phyloP scores from a whole-genome alignment of 2,329 filamentous ascomycete species.

The Scorias spongiosa region DNA sequence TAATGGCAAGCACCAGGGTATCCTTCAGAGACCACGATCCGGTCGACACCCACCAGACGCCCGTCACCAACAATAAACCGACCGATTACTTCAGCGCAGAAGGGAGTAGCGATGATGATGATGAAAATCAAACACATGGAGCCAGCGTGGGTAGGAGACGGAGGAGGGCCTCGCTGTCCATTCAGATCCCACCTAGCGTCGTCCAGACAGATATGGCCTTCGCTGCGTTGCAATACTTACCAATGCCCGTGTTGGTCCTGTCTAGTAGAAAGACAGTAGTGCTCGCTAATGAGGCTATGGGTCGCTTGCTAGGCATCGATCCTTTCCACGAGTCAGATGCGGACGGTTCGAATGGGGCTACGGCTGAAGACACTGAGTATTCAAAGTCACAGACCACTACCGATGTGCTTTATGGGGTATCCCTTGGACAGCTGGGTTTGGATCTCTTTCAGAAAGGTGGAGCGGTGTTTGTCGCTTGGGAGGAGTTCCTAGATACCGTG shows the following conservation, averaged over 20 bases:
- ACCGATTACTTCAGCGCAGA: constrained; percentile 17
- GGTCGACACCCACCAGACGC: neutral
- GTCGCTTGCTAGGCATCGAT: constrained; percentile 48
- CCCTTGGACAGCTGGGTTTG: constrained; percentile 54
- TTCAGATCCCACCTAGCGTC: constrained; percentile 16
- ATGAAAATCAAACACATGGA: constrained; percentile 5
- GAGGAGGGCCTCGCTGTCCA: constrained; percentile 15
- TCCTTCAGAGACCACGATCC: neutral
- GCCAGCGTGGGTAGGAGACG: constrained; percentile 7
- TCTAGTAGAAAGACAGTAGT: constrained; percentile 54
- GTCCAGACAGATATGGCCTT: constrained; percentile 35
- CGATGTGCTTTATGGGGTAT: constrained; percentile 49
- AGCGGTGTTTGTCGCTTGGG: constrained; percentile 36
- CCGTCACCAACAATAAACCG: neutral
- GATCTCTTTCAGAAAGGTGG: constrained; percentile 56
- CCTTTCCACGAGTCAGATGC: constrained; percentile 9
- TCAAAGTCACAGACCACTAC: constrained; percentile 27
- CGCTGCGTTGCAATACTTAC: constrained; percentile 57
- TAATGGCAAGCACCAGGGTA: neutral
- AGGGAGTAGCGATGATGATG: constrained; percentile 10
- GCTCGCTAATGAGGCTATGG: constrained; percentile 63
- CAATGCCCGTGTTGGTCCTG: constrained; percentile 55
- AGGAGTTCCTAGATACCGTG: constrained; percentile 31
- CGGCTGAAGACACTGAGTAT: constrained; percentile 5
- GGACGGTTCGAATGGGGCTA: constrained; percentile 1